A percentile compares a stretch with the other conserved stretches of the same genome.
Conservation (phyloP, 192 early-diverging fungal genomes). For the Spinellus fusiger region DNA sequence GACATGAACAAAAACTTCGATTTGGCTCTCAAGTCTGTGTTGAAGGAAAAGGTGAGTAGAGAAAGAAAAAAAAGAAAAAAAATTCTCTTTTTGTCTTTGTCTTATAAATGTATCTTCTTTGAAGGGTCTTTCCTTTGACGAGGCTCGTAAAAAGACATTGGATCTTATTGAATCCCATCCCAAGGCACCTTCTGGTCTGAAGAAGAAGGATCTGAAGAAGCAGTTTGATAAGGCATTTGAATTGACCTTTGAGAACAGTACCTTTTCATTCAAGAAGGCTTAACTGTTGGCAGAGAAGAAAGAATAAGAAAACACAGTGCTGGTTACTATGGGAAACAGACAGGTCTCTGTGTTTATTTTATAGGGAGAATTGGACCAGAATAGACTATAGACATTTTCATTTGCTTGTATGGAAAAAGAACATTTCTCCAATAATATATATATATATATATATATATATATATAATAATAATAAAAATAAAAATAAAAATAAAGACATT, state of each 20-base stretch:
- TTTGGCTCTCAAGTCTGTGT: conserved; percentile 1
- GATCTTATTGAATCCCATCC: conserved; percentile 15
- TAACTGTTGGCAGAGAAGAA: too few species aligned
- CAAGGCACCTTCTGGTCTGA: neutral
- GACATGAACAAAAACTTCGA: conserved; percentile 4
- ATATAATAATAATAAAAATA: too few species aligned
- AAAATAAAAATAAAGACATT: too few species aligned
- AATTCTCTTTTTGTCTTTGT: neutral
- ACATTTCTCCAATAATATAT: too few species aligned
- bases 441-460: too few species aligned
- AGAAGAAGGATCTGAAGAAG: conserved; percentile 22
- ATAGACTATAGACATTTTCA: too few species aligned
- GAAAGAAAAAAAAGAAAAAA: neutral
- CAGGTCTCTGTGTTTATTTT: too few species aligned
- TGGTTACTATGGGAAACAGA: too few species aligned
- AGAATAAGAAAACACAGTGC: too few species aligned
- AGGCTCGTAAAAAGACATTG: conserved; percentile 16
- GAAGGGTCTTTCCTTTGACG: conserved; percentile 7
- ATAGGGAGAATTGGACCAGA: too few species aligned
- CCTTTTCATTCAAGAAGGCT: conserved; percentile 3
- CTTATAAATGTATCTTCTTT: neutral
- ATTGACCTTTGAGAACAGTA: conserved; percentile 1
- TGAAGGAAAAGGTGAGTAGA: conserved; percentile 2
- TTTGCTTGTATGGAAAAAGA: too few species aligned
- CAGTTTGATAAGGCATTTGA: conserved; percentile 10